Conservation (phyloP, 306 rosid genomes). For the Datisca glomerata region DNA sequence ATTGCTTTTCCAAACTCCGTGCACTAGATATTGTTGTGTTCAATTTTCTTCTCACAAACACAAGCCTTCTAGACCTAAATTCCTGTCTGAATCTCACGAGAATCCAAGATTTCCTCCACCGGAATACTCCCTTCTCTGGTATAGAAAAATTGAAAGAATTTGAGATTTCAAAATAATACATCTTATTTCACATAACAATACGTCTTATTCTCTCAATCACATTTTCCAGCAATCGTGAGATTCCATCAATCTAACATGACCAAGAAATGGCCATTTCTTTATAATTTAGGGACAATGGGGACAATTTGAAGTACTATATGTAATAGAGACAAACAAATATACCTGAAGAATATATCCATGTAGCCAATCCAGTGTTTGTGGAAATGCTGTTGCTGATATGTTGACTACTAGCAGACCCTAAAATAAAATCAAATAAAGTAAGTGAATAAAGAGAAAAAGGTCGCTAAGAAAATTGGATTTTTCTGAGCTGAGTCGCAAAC, state of each 20-base stretch:
- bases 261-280: neutral
- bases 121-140: no score
- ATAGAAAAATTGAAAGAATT: no score
- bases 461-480: neutral
- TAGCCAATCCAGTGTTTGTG: conserved; percentile 89
- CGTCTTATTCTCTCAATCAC: no score
- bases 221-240: no score
- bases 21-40: no score
- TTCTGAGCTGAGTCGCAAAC: neutral
- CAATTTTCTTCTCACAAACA: no score
- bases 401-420: conserved; percentile 85
- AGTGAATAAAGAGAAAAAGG: conserved; percentile 3
- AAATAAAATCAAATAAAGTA: conserved; percentile 8
- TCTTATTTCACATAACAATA: neutral
- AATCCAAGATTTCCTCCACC: no score
- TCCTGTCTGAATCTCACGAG: no score
- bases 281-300: neutral
- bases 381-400: conserved; percentile 83
- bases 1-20: no score
- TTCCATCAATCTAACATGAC: neutral
- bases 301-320: no score
- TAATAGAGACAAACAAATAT: neutral
- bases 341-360: conserved; percentile 90
- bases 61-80: no score
- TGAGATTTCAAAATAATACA: no score